These are phyloP conservation scores for Gymnopilus junonius DNA, from an alignment of 768 basidiomycete genomes.

Conservation along the genomic window DNA sequence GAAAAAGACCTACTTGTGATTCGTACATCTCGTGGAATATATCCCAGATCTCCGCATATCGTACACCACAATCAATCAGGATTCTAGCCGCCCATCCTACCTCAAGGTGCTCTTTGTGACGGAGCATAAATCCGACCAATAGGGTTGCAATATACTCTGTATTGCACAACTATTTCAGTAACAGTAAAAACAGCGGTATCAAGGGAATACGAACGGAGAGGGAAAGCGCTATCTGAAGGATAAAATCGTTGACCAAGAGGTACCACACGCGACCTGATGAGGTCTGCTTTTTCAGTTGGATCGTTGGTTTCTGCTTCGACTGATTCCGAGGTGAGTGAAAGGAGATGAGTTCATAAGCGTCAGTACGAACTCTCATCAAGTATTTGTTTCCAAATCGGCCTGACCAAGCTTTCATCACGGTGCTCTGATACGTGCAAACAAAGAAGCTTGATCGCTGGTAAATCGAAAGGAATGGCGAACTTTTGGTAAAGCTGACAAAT, in stretches of 20 bases:
- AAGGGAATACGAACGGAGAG: constrained; percentile 65
- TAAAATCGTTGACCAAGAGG: constrained; percentile 86
- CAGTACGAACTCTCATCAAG: constrained; percentile 71
- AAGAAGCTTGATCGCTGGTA: constrained; percentile 82
- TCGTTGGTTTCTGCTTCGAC: constrained; percentile 63
- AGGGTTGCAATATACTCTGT: constrained; percentile 77
- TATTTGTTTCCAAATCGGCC: constrained; percentile 88
- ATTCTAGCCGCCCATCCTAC: constrained; percentile 85
- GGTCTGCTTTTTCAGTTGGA: constrained; percentile 56
- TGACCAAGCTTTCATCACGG: constrained; percentile 79
- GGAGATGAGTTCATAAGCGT: neutral
- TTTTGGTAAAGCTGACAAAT: constrained; percentile 76
- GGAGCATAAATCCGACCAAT: constrained; percentile 74
- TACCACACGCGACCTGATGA: constrained; percentile 65
- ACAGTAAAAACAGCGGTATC: neutral
- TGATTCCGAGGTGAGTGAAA: constrained; percentile 26
- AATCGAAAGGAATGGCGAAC: constrained; percentile 86
- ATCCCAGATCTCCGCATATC: constrained; percentile 83
- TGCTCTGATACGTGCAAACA: constrained; percentile 95
- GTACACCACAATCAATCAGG: constrained; percentile 81
- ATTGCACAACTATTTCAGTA: constrained; percentile 5
- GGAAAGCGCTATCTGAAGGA: constrained; percentile 90
- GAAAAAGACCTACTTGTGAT: constrained; percentile 67
- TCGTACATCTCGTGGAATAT: constrained; percentile 87
- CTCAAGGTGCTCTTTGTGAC: constrained; percentile 59